Evolutionary conservation across 129 eudicot genomes (phyloP).

Genomic region (Escallonia herrerae): DNA sequence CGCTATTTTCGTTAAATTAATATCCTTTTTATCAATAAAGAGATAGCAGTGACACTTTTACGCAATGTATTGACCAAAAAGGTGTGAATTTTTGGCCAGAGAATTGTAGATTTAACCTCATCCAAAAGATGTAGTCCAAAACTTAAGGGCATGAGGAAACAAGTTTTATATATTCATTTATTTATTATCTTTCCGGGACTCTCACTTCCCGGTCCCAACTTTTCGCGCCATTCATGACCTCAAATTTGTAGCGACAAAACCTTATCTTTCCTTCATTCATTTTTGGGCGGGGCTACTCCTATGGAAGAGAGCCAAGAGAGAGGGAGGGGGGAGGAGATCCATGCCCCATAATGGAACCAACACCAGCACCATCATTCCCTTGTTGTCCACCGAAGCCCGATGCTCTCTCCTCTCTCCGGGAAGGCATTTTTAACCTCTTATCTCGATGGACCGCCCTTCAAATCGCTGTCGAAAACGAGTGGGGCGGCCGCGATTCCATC

Average conservation of each 20-base stretch:
- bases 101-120: too few relatives aligned
- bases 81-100: too few relatives aligned
- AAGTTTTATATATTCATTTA: too few relatives aligned
- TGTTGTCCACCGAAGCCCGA: background rate
- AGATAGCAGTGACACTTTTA: too few relatives aligned
- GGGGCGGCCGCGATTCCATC: conserved; percentile 33
- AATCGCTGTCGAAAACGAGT: conserved; percentile 27
- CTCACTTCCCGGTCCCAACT: background rate
- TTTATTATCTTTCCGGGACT: too few relatives aligned
- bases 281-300: background rate
- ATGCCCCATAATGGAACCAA: background rate
- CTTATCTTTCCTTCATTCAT: background rate
- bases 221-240: background rate
- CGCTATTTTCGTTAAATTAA: too few relatives aligned
- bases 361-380: background rate
- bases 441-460: conserved; percentile 27
- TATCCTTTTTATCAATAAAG: too few relatives aligned
- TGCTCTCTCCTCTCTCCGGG: background rate
- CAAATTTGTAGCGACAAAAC: too few relatives aligned
- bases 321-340: background rate
- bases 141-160: too few relatives aligned
- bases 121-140: too few relatives aligned
- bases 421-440: conserved; percentile 21
- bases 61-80: too few relatives aligned
- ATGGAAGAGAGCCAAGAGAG: background rate